Evolutionary conservation across 345 rosid species (phyloP).

Genomic region (Angophora floribunda): DNA sequence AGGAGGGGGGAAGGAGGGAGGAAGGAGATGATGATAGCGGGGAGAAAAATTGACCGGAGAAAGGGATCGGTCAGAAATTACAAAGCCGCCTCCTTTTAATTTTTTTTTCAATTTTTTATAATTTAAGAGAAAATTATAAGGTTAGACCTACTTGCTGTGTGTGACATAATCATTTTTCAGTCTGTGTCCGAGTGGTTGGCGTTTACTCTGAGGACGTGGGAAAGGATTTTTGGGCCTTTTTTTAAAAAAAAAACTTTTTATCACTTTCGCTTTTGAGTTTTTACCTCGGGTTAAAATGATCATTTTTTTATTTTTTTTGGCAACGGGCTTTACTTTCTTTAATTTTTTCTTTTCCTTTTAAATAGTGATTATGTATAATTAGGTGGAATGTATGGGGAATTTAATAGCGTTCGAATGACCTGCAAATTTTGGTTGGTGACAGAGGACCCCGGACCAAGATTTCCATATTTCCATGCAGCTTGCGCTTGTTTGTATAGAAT

Average conservation of each 20-base stretch:
- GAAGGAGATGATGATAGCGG: background rate
- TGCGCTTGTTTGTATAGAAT: background rate
- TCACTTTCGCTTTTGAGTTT: background rate
- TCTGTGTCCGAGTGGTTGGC: background rate
- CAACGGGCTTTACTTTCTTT: background rate
- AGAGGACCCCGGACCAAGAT: background rate
- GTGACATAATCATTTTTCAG: constrained; percentile 8
- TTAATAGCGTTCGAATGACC: background rate
- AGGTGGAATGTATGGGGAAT: background rate
- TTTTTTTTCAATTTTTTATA: background rate
- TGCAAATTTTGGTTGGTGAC: background rate
- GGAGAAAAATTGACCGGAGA: background rate
- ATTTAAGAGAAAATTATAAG: background rate
- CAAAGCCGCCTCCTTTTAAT: background rate
- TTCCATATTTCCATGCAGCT: background rate
- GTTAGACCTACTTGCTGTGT: background rate
- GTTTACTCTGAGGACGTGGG: background rate
- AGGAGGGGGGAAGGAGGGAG: background rate
- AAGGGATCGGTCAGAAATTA: background rate
- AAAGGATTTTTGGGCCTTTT: background rate
- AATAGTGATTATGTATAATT: background rate
- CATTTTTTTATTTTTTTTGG: background rate
- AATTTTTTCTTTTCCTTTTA: background rate
- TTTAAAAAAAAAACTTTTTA: no score
- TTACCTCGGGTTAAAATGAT: background rate